These are phyloP conservation scores for Periconia sp. DNA, from an alignment of 2,329 filamentous ascomycete genomes.

Conservation along the genomic window DNA sequence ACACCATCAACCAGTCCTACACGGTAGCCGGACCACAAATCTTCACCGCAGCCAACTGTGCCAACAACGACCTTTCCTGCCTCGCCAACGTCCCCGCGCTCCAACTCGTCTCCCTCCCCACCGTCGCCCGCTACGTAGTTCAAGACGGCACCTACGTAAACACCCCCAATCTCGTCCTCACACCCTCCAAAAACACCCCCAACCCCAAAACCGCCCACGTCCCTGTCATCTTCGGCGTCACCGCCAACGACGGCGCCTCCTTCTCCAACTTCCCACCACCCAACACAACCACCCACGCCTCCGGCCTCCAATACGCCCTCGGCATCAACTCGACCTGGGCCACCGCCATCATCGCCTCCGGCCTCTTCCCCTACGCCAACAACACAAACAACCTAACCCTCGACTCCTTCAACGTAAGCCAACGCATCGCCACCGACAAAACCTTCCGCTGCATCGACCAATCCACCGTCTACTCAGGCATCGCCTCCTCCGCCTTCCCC, in stretches of 20 bases:
- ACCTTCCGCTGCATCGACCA: conserved; percentile 63
- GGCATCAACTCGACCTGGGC: conserved; percentile 48
- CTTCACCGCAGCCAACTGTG: conserved; percentile 56
- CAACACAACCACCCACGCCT: conserved; percentile 44
- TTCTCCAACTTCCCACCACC: conserved; percentile 54
- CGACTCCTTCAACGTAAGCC: conserved; percentile 58
- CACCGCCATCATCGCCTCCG: conserved; percentile 36
- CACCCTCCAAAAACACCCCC: conserved; percentile 20
- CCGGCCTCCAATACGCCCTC: conserved; percentile 50
- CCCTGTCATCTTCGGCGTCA: conserved; percentile 59
- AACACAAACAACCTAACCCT: conserved; percentile 54
- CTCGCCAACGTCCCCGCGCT: conserved; percentile 52
- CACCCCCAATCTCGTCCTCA: conserved; percentile 51
- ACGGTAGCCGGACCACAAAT: conserved; percentile 54
- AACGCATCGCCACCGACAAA: conserved; percentile 60
- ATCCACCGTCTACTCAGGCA: conserved; percentile 57
- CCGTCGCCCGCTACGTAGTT: conserved; percentile 56
- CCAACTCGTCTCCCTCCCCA: conserved; percentile 44
- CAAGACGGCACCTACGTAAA: conserved; percentile 61
- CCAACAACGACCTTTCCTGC: conserved; percentile 51
- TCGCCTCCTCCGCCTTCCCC: conserved; percentile 46
- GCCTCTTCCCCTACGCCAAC: conserved; percentile 54
- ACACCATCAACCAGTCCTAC: conserved; percentile 56
- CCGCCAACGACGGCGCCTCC: conserved; percentile 58
- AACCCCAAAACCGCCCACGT: conserved; percentile 53